These are phyloP conservation scores for Suillus variegatus DNA, from an alignment of 768 basidiomycete genomes.

Conservation along the genomic window DNA sequence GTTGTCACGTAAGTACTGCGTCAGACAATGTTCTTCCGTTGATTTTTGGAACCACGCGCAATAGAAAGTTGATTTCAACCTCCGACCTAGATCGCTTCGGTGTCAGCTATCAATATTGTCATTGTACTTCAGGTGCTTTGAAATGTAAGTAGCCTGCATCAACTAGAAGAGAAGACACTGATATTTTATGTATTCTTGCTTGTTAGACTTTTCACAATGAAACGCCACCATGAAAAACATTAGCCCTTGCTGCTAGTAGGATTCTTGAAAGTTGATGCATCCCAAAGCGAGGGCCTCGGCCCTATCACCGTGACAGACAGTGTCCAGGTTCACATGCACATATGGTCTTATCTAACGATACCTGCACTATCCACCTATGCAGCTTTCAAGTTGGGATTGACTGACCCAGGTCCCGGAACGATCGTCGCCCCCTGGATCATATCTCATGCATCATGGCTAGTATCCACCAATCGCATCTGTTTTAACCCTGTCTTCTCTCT, in stretches of 20 bases:
- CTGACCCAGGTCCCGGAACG: conserved; percentile 44
- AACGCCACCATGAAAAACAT: conserved; percentile 48
- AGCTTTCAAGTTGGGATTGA: conserved; percentile 41
- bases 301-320: conserved; percentile 42
- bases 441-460: conserved; percentile 34
- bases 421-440: conserved; percentile 43
- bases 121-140: no score
- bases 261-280: conserved; percentile 63
- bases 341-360: conserved; percentile 73
- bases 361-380: conserved; percentile 56
- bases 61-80: background rate
- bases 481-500: conserved; percentile 54
- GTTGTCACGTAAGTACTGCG: background rate
- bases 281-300: background rate
- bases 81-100: background rate
- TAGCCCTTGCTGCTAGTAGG: conserved; percentile 46
- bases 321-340: conserved; percentile 53
- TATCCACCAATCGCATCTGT: conserved; percentile 58
- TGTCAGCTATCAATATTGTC: no score
- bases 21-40: background rate
- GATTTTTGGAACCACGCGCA: background rate
- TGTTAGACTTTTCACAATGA: conserved; percentile 52
- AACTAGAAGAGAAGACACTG: background rate
- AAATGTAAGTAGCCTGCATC: background rate
- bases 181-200: conserved; percentile 33